Conservation (phyloP, 2,329 filamentous ascomycete species). For the Clonostachys sp. region DNA sequence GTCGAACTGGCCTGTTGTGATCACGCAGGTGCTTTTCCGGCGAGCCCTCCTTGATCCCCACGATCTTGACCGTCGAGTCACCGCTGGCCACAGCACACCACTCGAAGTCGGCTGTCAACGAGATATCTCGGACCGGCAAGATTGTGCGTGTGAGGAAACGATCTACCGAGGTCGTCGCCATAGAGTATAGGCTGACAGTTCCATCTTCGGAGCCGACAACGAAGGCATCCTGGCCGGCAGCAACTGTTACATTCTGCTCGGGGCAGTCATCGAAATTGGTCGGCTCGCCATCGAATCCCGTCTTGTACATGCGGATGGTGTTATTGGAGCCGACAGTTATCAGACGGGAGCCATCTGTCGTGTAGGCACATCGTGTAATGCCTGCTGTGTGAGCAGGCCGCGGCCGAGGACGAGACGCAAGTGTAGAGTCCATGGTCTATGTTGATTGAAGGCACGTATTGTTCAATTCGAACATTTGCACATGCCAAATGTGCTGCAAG, state of each 20-base stretch:
- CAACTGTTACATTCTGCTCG: conserved; percentile 79
- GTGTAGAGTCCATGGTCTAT: conserved; percentile 23
- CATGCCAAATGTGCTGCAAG: too few relatives aligned
- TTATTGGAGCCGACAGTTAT: conserved; percentile 93
- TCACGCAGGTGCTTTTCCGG: conserved; percentile 76
- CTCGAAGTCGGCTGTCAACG: conserved; percentile 72
- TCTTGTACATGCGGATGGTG: conserved; percentile 87
- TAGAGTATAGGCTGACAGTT: conserved; percentile 90
- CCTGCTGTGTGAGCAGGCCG: conserved; percentile 79
- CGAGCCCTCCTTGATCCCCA: conserved; percentile 74
- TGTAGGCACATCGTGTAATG: conserved; percentile 83
- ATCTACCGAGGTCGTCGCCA: conserved; percentile 70
- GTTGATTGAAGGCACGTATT: not conserved
- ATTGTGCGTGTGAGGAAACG: conserved; percentile 78
- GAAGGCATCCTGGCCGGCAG: conserved; percentile 74
- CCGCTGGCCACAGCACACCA: conserved; percentile 98
- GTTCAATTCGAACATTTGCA: too few relatives aligned
- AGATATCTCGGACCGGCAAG: conserved; percentile 82
- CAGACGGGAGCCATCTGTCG: conserved; percentile 78
- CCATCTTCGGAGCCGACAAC: conserved; percentile 91
- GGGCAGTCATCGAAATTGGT: conserved; percentile 87
- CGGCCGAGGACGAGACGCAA: conserved; percentile 45
- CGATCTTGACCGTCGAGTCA: conserved; percentile 85
- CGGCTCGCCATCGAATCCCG: conserved; percentile 88
- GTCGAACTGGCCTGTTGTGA: conserved; percentile 83